Evolutionary conservation across 306 rosid genomes (phyloP).

Genomic region (Cucumis melo): DNA sequence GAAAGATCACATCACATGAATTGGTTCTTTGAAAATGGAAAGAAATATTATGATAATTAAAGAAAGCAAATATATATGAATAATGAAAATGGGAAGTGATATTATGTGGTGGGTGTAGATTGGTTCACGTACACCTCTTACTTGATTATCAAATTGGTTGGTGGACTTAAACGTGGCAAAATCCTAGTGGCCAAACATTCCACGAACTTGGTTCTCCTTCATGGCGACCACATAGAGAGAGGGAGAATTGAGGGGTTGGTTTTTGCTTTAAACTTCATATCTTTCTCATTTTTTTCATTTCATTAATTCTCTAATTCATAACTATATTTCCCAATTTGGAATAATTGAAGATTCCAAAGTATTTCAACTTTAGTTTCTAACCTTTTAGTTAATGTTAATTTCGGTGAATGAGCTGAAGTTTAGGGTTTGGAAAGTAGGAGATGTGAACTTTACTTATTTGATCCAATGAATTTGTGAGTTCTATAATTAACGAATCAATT

Average conservation of each 20-base stretch:
- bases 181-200: not conserved
- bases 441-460: no score
- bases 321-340: not conserved
- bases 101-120: not conserved
- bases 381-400: no score
- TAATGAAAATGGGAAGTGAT: not conserved
- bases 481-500: no score
- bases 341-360: not conserved
- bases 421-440: no score
- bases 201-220: constrained; percentile 2
- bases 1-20: constrained; percentile 1
- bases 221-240: not conserved
- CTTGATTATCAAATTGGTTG: not conserved
- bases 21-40: not conserved
- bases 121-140: not conserved
- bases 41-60: not conserved
- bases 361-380: no score
- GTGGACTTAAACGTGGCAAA: not conserved
- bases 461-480: no score
- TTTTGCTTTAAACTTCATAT: not conserved
- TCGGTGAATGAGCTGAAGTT: no score
- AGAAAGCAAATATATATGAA: not conserved
- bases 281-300: not conserved
- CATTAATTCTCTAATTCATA: not conserved
- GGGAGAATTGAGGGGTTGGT: not conserved